These are phyloP conservation scores for Rhizodiscina lignyota DNA, from an alignment of 495 filamentous ascomycete genomes.

Conservation along the genomic window DNA sequence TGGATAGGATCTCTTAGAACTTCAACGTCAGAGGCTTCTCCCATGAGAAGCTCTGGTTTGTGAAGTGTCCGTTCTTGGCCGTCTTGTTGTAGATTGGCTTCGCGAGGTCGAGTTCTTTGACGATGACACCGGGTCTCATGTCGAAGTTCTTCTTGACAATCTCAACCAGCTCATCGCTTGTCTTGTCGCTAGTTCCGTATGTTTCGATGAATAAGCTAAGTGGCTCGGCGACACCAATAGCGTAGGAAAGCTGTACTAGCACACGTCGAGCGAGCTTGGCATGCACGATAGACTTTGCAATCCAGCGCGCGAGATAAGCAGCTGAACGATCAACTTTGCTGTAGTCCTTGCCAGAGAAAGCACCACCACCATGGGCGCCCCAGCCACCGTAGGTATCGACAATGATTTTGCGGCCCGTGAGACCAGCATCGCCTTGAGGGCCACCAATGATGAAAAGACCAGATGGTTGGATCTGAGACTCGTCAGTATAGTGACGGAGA, in stretches of 20 bases:
- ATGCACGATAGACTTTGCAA: conserved; percentile 91
- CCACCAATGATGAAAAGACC: conserved; percentile 98
- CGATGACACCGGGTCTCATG: conserved; percentile 92
- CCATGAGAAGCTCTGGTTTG: conserved; percentile 94
- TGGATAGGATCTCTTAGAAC: conserved; percentile 35
- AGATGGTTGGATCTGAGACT: conserved; percentile 72
- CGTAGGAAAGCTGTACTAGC: conserved; percentile 95
- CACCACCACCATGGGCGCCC: conserved; percentile 98
- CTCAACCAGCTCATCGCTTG: conserved; percentile 65
- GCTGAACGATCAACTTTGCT: conserved; percentile 98
- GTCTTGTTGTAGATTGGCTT: conserved; percentile 97
- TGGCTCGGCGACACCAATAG: conserved; percentile 95
- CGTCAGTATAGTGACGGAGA: conserved; percentile 3
- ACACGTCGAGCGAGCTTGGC: conserved; percentile 79
- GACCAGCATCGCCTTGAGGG: conserved; percentile 95
- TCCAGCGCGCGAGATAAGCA: conserved; percentile 93
- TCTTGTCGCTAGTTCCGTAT: conserved; percentile 63
- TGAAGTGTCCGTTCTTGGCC: conserved; percentile 99
- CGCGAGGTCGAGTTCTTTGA: conserved; percentile 87
- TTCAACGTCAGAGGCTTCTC: conserved; percentile 93
- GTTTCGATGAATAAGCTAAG: conserved; percentile 79
- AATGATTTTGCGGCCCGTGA: conserved; percentile 99
- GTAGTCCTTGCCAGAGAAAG: conserved; percentile 99
- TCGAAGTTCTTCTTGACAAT: conserved; percentile 96
- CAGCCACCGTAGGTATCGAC: conserved; percentile 99